phyloP scores from a whole-genome alignment of 176 grass and related monocot genomes.

The Thinopyrum elongatum region DNA sequence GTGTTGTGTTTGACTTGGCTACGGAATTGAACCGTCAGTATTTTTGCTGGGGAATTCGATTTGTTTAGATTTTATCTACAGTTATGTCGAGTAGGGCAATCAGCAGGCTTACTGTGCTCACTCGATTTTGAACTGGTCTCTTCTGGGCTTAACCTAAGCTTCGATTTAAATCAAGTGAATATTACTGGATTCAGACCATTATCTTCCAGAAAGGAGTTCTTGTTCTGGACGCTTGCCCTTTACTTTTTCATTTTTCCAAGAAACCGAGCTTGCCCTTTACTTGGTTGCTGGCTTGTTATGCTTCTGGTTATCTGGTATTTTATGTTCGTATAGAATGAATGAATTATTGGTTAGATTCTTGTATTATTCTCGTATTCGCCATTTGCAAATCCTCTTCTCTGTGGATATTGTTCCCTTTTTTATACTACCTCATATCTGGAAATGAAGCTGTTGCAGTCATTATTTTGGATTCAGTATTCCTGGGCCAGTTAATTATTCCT shows the following conservation, averaged over 20 bases:
- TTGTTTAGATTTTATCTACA: background rate
- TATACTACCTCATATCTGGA: slow-evolving; percentile 14
- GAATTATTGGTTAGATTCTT: background rate
- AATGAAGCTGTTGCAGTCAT: slow-evolving; percentile 16
- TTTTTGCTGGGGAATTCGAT: background rate
- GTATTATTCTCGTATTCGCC: background rate
- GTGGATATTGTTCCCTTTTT: background rate
- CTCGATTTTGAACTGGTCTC: background rate
- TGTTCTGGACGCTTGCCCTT: slow-evolving; percentile 13
- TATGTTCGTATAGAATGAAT: background rate
- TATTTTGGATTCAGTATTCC: slow-evolving; percentile 22
- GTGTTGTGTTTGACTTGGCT: slow-evolving; percentile 24
- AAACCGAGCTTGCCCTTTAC: background rate
- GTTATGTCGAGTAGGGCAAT: background rate
- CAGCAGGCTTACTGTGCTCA: background rate
- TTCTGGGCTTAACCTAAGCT: slow-evolving; percentile 12
- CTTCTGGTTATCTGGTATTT: background rate
- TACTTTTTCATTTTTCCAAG: background rate
- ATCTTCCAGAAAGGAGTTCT: background rate
- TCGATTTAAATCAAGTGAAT: background rate
- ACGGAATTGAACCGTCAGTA: slow-evolving; percentile 2
- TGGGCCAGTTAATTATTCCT: slow-evolving; percentile 23
- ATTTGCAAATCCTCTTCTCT: background rate
- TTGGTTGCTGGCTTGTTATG: background rate
- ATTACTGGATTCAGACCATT: background rate